Evolutionary conservation across 2,329 filamentous ascomycete species (phyloP), one percentile per base, ranked within the genome.

Genomic region (Lasiodiplodia theobromae): DNA sequence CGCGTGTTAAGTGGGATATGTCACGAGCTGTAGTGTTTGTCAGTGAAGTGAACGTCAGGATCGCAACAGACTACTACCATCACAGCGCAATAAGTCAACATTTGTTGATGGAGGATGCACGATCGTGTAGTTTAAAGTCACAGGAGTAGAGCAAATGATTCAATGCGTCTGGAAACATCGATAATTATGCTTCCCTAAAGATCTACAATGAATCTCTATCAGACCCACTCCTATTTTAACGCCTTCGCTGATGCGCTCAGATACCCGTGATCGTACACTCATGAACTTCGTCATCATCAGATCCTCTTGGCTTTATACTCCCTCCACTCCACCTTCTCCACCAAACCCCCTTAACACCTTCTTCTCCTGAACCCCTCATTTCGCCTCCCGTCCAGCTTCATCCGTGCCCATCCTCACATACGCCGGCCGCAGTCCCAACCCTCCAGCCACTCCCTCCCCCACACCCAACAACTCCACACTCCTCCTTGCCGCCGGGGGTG

Each of bases 301-400:
- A 47, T n/a, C n/a, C 7, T 21, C 44, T 10, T 47, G 44, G 21
- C 44, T 18, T 3, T 47, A 10, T 21, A 10, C 44, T 47, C 44
- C 44, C 21, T 21, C 11, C 8, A 47, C n/a, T 47, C 44, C 8
- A 34, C 0, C 4, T 4, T 28, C 28, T 28, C 44, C 44, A 21
- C 44, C 8, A 3, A 11, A 11, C 14, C 38, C 38, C 38, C 44
- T n/a, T n/a, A 47, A 47, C 40, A 3, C 5, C 28, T 21, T n/a
- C 18, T 21, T 47, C 44, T 47, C 44, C 44, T 47, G 44, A 47
- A 47, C 21, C 54, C 54, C 38, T 80, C 40, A 75, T 72, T 0
- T 76, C 70, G 3, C 72, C 74, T 60, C 51, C n/a, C n/a, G 21
- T 2, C 47, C 18, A 31, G n/a, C 31, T 8, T 44, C 62, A 44